Base-by-base conservation (phyloP, 176 grass and related monocot species). In the Oryza meyeriana region DNA sequence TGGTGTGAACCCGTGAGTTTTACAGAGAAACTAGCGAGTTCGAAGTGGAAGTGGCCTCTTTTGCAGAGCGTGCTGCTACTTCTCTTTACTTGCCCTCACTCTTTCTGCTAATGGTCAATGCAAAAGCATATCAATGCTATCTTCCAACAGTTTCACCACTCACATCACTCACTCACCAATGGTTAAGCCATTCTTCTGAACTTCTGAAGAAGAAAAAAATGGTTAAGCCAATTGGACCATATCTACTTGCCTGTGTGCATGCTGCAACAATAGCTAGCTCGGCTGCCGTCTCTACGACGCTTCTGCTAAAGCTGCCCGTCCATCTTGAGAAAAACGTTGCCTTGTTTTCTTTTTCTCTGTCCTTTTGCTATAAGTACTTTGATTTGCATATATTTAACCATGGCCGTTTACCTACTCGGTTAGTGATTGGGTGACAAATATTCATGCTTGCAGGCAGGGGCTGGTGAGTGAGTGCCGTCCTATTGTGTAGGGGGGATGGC, bases 41-140 rank as follows among this genome's bases (percentile, higher is more conserved):
- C 22, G 55, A 59, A 59, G 55, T 59, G 16, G 70, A 41, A 11
- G 76, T 75, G 9, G 6, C 24, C 24, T 28, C 47, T 61, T 84
- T 88, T 79, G 33, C 61, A 22, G 74, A 27, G 10, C 9, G 4
- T 44, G 8, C 29, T 72, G 34, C 63, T 45, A 3, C 30, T 85
- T 74, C 33, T 29, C 69, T 84, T 80, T 88, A 30, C 48, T 76
- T 59, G 28, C 50, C n/a, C 17, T 30, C 17, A 12, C 79, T 74
- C 50, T 76, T 85, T 80, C 38, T 17, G 76, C 12, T 48, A 69
- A 42, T 39, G 55, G 77, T 57, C 87, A 76, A 80, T 85, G 65
- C 72, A 74, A 79, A 77, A 74, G 63, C 12, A 41, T 13, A 61
- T 18, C 20, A 2, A 44, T n/a, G 18, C 24, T 42, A 70, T 16